phyloP scores from a whole-genome alignment of 331 rosid genomes.

The Acacia concinna region DNA sequence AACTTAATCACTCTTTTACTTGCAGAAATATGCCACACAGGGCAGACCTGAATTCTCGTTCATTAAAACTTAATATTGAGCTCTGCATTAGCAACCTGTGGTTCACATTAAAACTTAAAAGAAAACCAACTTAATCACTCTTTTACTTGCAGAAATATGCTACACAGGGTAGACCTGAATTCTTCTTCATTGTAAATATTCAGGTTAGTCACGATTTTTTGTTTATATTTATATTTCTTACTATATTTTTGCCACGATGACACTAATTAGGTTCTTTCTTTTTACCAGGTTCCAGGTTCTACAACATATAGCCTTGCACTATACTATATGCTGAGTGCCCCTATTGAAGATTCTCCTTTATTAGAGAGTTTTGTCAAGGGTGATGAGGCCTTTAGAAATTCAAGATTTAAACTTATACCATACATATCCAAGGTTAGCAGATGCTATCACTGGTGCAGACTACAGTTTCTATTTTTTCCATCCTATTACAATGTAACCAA shows the following conservation, averaged over 20 bases:
- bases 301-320: slow-evolving; percentile 70
- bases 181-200: slow-evolving; percentile 84
- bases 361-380: slow-evolving; percentile 77
- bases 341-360: slow-evolving; percentile 69
- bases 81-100: too few relatives aligned
- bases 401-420: slow-evolving; percentile 95
- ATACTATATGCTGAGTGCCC: slow-evolving; percentile 83
- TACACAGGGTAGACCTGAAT: slow-evolving; percentile 73
- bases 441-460: background rate
- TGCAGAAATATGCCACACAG: slow-evolving; percentile 80
- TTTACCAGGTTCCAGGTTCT: slow-evolving; percentile 80
- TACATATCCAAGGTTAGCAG: slow-evolving; percentile 86
- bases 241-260: slow-evolving; percentile 9
- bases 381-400: slow-evolving; percentile 78
- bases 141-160: slow-evolving; percentile 74
- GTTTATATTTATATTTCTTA: slow-evolving; percentile 31
- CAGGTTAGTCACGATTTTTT: slow-evolving; percentile 53
- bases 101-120: too few relatives aligned
- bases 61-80: too few relatives aligned
- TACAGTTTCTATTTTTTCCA: background rate
- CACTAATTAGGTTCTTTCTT: slow-evolving; percentile 23
- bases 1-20: slow-evolving; percentile 27
- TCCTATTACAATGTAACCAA: slow-evolving; percentile 1
- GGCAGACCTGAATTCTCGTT: slow-evolving; percentile 89
- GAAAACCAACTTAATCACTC: slow-evolving; percentile 19